Evolutionary conservation across 441 rosid genomes (phyloP).

Genomic region (Populus hybrid): DNA sequence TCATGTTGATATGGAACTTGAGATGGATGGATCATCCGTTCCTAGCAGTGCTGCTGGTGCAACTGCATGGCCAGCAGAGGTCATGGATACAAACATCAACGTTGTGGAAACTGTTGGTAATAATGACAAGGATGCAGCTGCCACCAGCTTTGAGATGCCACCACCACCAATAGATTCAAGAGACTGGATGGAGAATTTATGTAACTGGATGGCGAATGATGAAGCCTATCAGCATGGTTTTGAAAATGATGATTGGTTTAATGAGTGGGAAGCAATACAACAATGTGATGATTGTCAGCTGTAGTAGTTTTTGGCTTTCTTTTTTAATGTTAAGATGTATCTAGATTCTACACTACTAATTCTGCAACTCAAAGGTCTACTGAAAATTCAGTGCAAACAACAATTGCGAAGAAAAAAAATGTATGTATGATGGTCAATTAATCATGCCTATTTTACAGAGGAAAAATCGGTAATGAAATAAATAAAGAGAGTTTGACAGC

Average conservation of each 20-base stretch:
- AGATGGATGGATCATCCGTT: not conserved
- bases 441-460: not conserved
- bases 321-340: not conserved
- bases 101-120: not conserved
- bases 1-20: not conserved
- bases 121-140: not conserved
- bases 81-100: not conserved
- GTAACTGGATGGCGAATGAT: not conserved
- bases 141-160: not conserved
- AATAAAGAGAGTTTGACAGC: not conserved
- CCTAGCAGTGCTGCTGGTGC: not conserved
- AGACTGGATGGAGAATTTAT: not conserved
- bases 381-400: not conserved
- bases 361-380: not conserved
- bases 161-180: not conserved
- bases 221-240: not conserved
- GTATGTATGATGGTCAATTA: not conserved
- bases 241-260: not conserved
- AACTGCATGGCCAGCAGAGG: not conserved
- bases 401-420: not conserved
- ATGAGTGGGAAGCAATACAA: not conserved
- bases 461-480: not conserved
- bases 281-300: not conserved
- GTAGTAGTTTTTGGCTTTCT: not conserved
- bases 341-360: too few relatives aligned